Percentiles rank a stretch among this genome's conserved stretches.
These are phyloP conservation scores for Podospora didyma DNA, from an alignment of 495 filamentous ascomycete genomes.

Conservation along the genomic window DNA sequence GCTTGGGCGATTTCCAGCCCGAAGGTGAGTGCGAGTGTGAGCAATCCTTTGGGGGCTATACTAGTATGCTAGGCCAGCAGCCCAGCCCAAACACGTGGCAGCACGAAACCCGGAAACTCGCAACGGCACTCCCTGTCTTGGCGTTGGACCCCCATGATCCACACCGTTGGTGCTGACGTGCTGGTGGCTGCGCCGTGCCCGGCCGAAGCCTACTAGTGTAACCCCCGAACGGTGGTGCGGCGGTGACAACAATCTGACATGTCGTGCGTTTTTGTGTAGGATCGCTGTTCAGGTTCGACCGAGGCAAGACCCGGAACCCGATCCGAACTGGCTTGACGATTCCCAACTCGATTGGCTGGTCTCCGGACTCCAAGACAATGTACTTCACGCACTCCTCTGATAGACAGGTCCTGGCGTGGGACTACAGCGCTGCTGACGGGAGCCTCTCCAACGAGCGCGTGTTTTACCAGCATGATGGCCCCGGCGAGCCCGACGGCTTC, in stretches of 20 bases:
- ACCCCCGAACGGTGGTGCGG: background rate
- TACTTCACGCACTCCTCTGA: constrained; percentile 79
- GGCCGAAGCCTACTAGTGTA: background rate
- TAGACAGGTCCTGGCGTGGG: constrained; percentile 68
- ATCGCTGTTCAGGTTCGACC: constrained; percentile 37
- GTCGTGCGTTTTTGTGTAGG: constrained; percentile 20
- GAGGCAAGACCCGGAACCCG: constrained; percentile 9
- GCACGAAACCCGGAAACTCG: background rate
- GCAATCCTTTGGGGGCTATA: too few species aligned
- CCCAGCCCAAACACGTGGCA: constrained; percentile 22
- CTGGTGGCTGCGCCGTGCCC: background rate
- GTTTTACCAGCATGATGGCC: constrained; percentile 60
- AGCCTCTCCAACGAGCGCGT: constrained; percentile 61
- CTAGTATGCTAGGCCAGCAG: background rate
- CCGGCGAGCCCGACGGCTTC: constrained; percentile 69
- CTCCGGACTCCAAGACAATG: constrained; percentile 65
- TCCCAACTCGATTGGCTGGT: constrained; percentile 81
- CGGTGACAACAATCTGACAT: background rate
- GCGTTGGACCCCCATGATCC: background rate
- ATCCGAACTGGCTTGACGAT: constrained; percentile 53
- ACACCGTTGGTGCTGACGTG: background rate
- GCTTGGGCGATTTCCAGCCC: constrained; percentile 42
- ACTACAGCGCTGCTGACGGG: constrained; percentile 63
- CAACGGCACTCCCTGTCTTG: background rate
- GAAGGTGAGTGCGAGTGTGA: constrained; percentile 43